Base-by-base conservation (phyloP, 148 eudicot genomes). In the Rhododendron williamsianum region DNA sequence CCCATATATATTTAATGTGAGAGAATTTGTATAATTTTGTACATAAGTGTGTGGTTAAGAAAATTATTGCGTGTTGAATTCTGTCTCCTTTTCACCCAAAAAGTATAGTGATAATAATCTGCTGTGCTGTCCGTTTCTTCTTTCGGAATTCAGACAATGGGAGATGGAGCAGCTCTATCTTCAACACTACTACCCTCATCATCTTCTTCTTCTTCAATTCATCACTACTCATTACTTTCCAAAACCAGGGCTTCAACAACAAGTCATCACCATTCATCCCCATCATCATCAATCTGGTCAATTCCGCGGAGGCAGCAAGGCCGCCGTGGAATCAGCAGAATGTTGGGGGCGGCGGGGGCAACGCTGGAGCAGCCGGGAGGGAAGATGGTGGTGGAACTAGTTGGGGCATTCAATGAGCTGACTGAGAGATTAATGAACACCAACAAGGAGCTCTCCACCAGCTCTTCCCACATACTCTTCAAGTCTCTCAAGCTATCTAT, bases 321-420 rank as follows among this genome's bases (percentile, higher is more conserved):
- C 82, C 85, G 78, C 82, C 85, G 80, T 36, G 41, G 83, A 35
- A 58, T 46, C 45, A 41, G 45, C 45, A 41, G 45, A 21, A 21
- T 8, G 23, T 63, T 25, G 69, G 35, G n/a, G 45, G 58, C 69
- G 16, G 76, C 43, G 74, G 25, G 19, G 82, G 36, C 45, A 65
- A 27, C 89, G 81, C 65, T 90, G 65, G 95, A 93, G 87, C 93
- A 95, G 49, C 91, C 93, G 2, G 98, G 99, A n/a, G 99, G 99
- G 21, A 95, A 94, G 86, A 95, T 94, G 98, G 99, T 96, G 87
- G 98, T 89, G 87, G 98, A 95, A 83, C 85, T 96, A 15, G 98
- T 96, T 0, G 99, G 98, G 38, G 96, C 96, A 1, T 96, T 91
- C 85, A 96, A 93, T 43, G 92, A 93, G 85, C 85, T 95, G 18